Conservation (phyloP, 768 basidiomycete species). For the Lyophyllum semitale region DNA sequence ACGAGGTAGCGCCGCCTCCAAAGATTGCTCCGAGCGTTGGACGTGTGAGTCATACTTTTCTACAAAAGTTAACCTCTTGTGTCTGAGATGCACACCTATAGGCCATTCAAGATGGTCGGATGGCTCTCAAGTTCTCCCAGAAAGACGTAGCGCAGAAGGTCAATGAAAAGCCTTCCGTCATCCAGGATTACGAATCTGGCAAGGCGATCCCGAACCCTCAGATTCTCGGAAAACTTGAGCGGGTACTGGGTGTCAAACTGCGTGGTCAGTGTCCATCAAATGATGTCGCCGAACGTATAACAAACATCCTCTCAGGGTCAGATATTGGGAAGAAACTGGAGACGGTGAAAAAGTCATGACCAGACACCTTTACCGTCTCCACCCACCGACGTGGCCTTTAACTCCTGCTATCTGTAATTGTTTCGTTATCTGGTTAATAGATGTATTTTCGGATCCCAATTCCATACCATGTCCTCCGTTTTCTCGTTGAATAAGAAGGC, state of each 20-base stretch:
- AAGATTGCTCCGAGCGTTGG: slow-evolving; percentile 77
- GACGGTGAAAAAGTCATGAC: slow-evolving; percentile 71
- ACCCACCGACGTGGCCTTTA: slow-evolving; percentile 28
- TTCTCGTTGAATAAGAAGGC: background rate
- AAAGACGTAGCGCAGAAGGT: slow-evolving; percentile 92
- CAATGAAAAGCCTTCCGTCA: slow-evolving; percentile 88
- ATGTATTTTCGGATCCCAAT: slow-evolving; percentile 6
- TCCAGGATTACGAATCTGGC: slow-evolving; percentile 89
- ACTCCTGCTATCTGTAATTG: slow-evolving; percentile 27
- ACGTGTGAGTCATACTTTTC: slow-evolving; percentile 48
- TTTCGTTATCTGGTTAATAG: slow-evolving; percentile 11
- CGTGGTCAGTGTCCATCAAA: slow-evolving; percentile 58
- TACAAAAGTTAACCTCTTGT: background rate
- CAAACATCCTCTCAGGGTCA: slow-evolving; percentile 42
- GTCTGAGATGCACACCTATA: slow-evolving; percentile 26
- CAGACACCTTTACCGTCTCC: slow-evolving; percentile 34
- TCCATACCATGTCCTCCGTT: background rate
- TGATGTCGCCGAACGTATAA: background rate
- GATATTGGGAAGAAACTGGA: slow-evolving; percentile 89
- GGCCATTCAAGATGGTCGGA: slow-evolving; percentile 82
- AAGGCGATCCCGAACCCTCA: slow-evolving; percentile 86
- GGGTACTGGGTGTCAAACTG: slow-evolving; percentile 82
- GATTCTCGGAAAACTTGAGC: slow-evolving; percentile 88
- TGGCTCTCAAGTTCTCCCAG: slow-evolving; percentile 80
- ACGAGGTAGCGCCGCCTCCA: slow-evolving; percentile 90